These are phyloP conservation scores for Eucalyptus erythrocorys DNA, from an alignment of 345 rosid species.

Conservation along the genomic window DNA sequence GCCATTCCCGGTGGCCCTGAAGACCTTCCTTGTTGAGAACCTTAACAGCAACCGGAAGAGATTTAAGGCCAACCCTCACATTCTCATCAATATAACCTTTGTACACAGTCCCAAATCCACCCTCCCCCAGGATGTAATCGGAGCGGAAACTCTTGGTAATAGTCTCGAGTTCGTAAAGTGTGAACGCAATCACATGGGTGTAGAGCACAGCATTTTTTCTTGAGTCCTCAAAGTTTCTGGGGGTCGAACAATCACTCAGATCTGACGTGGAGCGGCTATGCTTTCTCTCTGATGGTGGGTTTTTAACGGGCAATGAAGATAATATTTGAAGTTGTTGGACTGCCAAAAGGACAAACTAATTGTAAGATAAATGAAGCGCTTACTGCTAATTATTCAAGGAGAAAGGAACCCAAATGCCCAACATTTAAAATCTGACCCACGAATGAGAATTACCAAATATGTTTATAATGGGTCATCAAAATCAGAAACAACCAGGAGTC, in stretches of 20 bases:
- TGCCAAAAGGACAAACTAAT: slow-evolving; percentile 11
- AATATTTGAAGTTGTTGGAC: slow-evolving; percentile 60
- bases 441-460: neutral
- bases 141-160: slow-evolving; percentile 97
- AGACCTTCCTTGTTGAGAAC: slow-evolving; percentile 95
- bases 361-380: neutral
- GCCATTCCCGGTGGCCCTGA: slow-evolving; percentile 99
- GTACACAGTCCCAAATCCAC: slow-evolving; percentile 94
- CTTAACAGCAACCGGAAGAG: slow-evolving; percentile 95
- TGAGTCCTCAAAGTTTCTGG: slow-evolving; percentile 50
- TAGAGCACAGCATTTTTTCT: slow-evolving; percentile 58
- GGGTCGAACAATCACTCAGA: slow-evolving; percentile 81
- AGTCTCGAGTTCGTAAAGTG: slow-evolving; percentile 84
- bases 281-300: slow-evolving; percentile 28
- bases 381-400: neutral
- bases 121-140: slow-evolving; percentile 92
- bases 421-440: neutral
- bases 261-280: slow-evolving; percentile 76
- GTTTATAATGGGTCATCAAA: neutral
- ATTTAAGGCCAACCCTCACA: slow-evolving; percentile 87
- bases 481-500: neutral
- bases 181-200: slow-evolving; percentile 72
- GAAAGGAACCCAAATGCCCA: neutral
- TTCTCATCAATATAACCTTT: slow-evolving; percentile 96
- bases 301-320: slow-evolving; percentile 25